These are phyloP conservation scores for Rhodamnia argentea DNA, from an alignment of 345 rosid species.

Conservation along the genomic window DNA sequence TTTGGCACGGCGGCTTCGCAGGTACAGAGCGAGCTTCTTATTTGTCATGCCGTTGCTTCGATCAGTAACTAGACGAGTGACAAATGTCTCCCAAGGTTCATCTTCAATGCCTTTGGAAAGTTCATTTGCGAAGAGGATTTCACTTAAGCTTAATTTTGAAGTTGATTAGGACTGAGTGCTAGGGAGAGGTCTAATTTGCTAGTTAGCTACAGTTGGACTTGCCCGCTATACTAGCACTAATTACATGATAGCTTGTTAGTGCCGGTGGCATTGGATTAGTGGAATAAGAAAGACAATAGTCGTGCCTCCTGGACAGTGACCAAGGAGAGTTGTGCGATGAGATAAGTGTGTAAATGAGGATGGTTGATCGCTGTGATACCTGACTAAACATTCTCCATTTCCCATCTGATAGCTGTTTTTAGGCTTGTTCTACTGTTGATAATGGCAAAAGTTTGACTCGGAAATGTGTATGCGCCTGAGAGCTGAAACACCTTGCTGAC, in stretches of 20 bases:
- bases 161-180: neutral
- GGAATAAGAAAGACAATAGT: neutral
- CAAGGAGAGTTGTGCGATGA: neutral
- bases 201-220: neutral
- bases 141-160: neutral
- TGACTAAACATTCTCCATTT: too few species aligned
- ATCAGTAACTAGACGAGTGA: neutral
- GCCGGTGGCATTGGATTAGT: neutral
- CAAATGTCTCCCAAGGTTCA: neutral
- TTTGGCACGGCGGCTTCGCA: conserved; percentile 64
- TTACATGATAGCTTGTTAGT: neutral
- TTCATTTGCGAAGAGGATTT: neutral
- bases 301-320: neutral
- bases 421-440: neutral
- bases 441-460: neutral
- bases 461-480: neutral
- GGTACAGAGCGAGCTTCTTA: conserved; percentile 10
- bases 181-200: neutral
- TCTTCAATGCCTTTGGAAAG: neutral
- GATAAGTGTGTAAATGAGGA: neutral
- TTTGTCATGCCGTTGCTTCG: neutral
- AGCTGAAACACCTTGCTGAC: neutral
- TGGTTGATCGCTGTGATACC: neutral
- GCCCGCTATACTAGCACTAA: neutral
- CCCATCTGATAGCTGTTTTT: neutral